phyloP scores from a whole-genome alignment of 2,329 filamentous ascomycete genomes.

The Aspergillus sp. region DNA sequence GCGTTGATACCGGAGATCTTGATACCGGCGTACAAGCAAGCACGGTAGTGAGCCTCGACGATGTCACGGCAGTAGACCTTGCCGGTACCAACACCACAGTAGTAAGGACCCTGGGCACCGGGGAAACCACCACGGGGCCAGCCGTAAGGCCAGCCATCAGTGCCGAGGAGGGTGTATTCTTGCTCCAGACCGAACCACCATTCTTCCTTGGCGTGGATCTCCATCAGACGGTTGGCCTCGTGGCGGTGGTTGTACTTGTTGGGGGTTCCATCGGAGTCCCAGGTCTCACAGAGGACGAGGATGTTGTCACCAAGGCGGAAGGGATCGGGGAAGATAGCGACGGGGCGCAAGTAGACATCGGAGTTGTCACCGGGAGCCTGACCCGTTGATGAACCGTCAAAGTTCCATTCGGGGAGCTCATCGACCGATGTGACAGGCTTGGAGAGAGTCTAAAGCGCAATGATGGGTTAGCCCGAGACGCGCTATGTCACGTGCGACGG shows the following conservation, averaged over 20 bases:
- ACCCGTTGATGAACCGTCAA: conserved; percentile 84
- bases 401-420: conserved; percentile 77
- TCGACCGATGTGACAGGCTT: conserved; percentile 59
- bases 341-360: conserved; percentile 92
- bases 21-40: conserved; percentile 83
- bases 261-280: conserved; percentile 88
- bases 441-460: conserved; percentile 59
- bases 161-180: conserved; percentile 92
- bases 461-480: conserved; percentile 2
- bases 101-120: conserved; percentile 90
- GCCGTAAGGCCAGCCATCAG: conserved; percentile 85
- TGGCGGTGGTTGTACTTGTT: conserved; percentile 99
- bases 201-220: conserved; percentile 75
- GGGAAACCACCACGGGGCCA: conserved; percentile 88
- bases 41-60: conserved; percentile 91
- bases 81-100: conserved; percentile 96
- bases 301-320: conserved; percentile 90
- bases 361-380: conserved; percentile 95
- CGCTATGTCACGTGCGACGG: conserved; percentile 29
- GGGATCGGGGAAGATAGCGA: conserved; percentile 86
- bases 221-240: conserved; percentile 86
- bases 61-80: conserved; percentile 98
- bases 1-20: conserved; percentile 98
- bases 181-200: conserved; percentile 99
- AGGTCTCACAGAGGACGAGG: conserved; percentile 91